These are phyloP conservation scores for Cubamyces sp. DNA, from an alignment of 768 basidiomycete species.

Conservation along the genomic window DNA sequence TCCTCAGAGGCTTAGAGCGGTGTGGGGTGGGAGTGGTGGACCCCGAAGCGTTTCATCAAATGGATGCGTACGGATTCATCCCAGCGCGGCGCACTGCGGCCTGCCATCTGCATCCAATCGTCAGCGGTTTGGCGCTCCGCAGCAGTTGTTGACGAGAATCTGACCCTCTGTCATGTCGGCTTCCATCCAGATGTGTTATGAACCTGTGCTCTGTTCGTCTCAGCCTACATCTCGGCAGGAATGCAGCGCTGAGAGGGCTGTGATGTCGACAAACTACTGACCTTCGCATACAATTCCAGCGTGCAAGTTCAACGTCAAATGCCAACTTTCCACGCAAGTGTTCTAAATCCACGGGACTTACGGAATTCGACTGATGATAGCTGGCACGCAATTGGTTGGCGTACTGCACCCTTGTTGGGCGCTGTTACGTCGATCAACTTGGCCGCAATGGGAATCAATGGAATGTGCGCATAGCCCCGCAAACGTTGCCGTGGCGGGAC, in stretches of 20 bases:
- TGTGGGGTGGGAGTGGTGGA: slow-evolving; percentile 4
- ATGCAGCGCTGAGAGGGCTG: neutral
- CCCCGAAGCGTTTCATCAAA: slow-evolving; percentile 15
- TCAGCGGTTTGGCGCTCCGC: slow-evolving; percentile 6
- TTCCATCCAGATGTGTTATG: neutral
- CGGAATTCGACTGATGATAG: neutral
- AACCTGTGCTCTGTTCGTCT: neutral
- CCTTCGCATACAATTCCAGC: neutral
- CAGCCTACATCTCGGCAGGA: neutral
- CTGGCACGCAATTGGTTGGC: neutral
- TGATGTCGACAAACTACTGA: neutral
- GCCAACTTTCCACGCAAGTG: neutral
- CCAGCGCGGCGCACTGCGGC: neutral
- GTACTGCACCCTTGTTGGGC: slow-evolving; percentile 2
- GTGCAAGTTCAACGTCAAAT: too few relatives aligned
- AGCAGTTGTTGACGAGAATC: slow-evolving; percentile 11
- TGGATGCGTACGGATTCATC: slow-evolving; percentile 3
- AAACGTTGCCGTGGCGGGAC: neutral
- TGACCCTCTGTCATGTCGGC: neutral
- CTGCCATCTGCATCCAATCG: neutral
- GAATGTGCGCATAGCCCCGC: slow-evolving; percentile 3
- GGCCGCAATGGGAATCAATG: neutral
- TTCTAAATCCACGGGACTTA: neutral
- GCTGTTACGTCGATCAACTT: slow-evolving; percentile 13
- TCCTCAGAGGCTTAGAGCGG: slow-evolving; percentile 9